A percentile compares a stretch with the other conserved stretches of the same genome.
Evolutionary conservation across 352 stramenopile genomes (phyloP).

Genomic region (Pseudoperonospora humuli): DNA sequence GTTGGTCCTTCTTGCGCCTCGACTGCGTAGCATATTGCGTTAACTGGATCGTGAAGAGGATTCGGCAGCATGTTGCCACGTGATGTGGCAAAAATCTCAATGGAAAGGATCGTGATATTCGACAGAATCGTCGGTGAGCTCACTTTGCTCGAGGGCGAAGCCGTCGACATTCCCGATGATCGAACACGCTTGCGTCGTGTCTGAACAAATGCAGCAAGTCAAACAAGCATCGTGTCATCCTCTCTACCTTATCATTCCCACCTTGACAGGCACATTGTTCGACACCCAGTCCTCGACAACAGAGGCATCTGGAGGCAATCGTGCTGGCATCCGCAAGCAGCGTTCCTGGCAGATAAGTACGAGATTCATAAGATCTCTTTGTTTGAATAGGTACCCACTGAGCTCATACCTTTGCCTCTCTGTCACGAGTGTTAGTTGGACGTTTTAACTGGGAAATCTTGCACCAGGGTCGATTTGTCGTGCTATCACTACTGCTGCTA

Average conservation of each 20-base stretch:
- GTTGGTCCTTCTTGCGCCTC: conserved; percentile 65
- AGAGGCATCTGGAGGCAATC: conserved; percentile 26
- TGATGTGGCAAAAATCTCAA: conserved; percentile 65
- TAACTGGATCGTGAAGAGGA: conserved; percentile 54
- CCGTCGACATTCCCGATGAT: conserved; percentile 10
- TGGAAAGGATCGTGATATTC: conserved; percentile 72
- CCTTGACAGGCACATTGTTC: conserved; percentile 18
- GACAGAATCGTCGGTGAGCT: conserved; percentile 29
- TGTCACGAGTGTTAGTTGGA: not conserved
- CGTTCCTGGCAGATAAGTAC: conserved; percentile 13
- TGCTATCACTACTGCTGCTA: not conserved
- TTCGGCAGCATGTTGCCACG: conserved; percentile 59
- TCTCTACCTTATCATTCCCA: conserved; percentile 3
- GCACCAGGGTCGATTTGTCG: conserved; percentile 4
- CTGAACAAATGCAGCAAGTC: conserved; percentile 1
- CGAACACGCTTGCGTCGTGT: conserved; percentile 15
- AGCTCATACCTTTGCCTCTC: conserved; percentile 15
- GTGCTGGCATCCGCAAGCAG: conserved; percentile 34
- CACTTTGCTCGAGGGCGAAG: conserved; percentile 15
- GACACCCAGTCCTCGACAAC: conserved; percentile 29
- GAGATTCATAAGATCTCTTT: not conserved
- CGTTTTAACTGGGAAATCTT: conserved; percentile 22
- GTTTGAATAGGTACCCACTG: not conserved
- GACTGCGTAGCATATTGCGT: conserved; percentile 56
- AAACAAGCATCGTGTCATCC: no score